Evolutionary conservation across 768 basidiomycete species (phyloP), one percentile per base, ranked within the genome.

Genomic region (Cystobasidium ongulense): DNA sequence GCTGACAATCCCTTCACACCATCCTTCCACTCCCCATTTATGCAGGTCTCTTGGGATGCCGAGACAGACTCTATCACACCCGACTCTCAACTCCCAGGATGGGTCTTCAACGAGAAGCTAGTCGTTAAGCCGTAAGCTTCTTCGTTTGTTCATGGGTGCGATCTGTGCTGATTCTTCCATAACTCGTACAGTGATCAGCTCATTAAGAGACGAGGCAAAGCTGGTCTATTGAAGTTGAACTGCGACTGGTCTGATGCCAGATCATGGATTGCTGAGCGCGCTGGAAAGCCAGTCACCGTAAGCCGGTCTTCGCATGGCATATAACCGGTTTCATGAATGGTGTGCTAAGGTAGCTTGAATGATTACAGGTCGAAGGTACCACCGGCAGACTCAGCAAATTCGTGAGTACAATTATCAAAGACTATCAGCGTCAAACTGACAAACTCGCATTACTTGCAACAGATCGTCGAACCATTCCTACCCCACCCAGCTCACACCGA

Each of bases 201-300:
- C 82, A 98, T 98, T 87, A 99, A 98, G 85, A 90, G 96, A 77
- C 90, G 96, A 75, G 96, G 96, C 80, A 99, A 99, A 86, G 92
- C 92, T 25, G 96, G 96, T 76, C 86, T 99, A 17, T 87, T 99
- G 76, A 88, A 88, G 39, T 86, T 99, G 77, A 97, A 98, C 88
- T 94, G 94, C 84, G 84, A 85, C 27, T 96, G 90, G 91, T 85
- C 88, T 41, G 90, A 89, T 79, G 91, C 91, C 25, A 90, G 86
- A 80, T 82, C 85, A 63, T 98, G 96, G 94, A 90, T 98, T 80
- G 80, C 85, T 66, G 87, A 89, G 76, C 86, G 89, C 70, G 46
- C 74, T 50, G 73, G 67, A 39, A 76, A 75, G 59, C 76, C 57
- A 21, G 54, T 74, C 67, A 63, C 66, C 61, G 66, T 66, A 21